phyloP scores from a whole-genome alignment of 495 filamentous ascomycete genomes.

The Penicillium argentinense region DNA sequence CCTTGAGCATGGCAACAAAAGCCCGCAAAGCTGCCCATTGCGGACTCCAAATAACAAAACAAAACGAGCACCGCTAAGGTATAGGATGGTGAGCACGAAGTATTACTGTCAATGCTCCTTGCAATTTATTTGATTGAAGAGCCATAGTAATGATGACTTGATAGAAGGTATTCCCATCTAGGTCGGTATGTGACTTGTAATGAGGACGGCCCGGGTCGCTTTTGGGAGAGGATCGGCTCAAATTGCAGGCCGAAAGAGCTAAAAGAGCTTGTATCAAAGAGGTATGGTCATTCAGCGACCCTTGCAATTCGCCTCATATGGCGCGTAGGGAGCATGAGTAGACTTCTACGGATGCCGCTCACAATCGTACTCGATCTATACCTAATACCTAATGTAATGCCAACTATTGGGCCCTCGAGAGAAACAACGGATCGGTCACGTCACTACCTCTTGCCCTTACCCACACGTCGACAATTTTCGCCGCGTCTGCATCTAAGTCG shows the following conservation, averaged over 20 bases:
- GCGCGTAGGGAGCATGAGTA: too few relatives aligned
- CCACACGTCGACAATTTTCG: constrained; percentile 70
- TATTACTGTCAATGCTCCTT: background rate
- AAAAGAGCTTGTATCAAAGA: background rate
- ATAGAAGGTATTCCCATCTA: background rate
- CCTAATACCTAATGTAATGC: too few relatives aligned
- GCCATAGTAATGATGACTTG: background rate
- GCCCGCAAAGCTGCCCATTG: background rate
- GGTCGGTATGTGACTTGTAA: too few relatives aligned
- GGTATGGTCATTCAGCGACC: too few relatives aligned
- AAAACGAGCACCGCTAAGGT: background rate
- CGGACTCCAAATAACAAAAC: background rate
- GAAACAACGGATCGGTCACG: constrained; percentile 14
- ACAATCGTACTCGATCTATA: too few relatives aligned
- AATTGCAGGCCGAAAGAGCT: background rate
- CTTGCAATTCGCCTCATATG: too few relatives aligned
- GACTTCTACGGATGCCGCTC: too few relatives aligned
- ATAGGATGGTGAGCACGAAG: background rate
- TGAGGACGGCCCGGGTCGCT: background rate
- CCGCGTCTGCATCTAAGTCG: constrained; percentile 48
- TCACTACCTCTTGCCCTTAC: constrained; percentile 33
- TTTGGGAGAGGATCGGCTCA: background rate
- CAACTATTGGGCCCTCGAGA: constrained; percentile 11
- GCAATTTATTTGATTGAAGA: background rate
- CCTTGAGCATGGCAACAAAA: background rate